These are phyloP conservation scores for Paratinospora sagittata DNA, from an alignment of 164 flowering plant species.

Conservation along the genomic window DNA sequence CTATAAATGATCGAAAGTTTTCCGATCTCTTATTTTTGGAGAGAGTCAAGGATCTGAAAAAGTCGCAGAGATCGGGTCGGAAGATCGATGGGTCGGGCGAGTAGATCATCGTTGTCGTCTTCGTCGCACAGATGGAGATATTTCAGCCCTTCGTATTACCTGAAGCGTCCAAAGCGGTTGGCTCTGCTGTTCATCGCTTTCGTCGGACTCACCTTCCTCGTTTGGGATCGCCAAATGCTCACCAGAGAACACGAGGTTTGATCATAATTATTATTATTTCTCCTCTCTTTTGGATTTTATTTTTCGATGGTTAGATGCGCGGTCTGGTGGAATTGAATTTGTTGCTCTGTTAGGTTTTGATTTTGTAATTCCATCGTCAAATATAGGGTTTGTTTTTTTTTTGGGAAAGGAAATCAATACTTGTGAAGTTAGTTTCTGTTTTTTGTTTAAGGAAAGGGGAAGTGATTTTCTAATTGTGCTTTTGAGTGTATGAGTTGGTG, in stretches of 20 bases:
- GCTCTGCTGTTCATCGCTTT: constrained; percentile 68
- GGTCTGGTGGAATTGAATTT: neutral
- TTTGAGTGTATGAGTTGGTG: too few species aligned
- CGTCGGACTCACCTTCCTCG: constrained; percentile 41
- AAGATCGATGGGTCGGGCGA: constrained; percentile 47
- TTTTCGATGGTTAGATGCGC: neutral
- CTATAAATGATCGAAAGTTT: neutral
- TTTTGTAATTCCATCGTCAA: neutral
- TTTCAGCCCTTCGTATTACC: constrained; percentile 60
- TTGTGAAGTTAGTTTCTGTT: too few species aligned
- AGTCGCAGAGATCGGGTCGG: neutral
- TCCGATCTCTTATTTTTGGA: neutral
- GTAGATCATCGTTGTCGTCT: constrained; percentile 28
- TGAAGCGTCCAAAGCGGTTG: constrained; percentile 73
- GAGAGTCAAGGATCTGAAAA: too few species aligned
- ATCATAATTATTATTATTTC: too few species aligned
- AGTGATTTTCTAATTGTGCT: neutral
- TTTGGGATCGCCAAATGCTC: constrained; percentile 93
- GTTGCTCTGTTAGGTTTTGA: neutral
- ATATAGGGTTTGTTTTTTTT: too few species aligned
- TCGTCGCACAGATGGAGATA: constrained; percentile 48
- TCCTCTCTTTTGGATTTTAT: too few species aligned
- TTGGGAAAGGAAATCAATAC: neutral
- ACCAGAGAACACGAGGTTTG: constrained; percentile 85
- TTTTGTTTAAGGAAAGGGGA: too few species aligned